Percentiles rank a stretch among this genome's conserved stretches.
Conservation (phyloP, 2,329 filamentous ascomycete genomes). For the Cercospora beticola region DNA sequence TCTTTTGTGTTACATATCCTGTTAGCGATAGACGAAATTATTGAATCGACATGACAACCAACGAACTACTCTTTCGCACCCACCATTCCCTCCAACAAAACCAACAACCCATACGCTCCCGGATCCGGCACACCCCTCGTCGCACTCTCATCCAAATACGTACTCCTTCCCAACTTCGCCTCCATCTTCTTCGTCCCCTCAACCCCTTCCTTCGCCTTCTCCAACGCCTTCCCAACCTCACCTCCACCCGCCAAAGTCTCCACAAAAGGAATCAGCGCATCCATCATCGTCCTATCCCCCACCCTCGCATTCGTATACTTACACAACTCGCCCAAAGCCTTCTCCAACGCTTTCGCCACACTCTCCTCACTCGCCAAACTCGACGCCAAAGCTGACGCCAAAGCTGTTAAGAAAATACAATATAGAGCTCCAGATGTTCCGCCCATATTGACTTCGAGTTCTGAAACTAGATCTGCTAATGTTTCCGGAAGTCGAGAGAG, state of each 20-base stretch:
- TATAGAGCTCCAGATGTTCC: conserved; percentile 40
- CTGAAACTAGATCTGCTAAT: conserved; percentile 33
- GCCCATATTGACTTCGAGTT: conserved; percentile 40
- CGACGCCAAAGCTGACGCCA: conserved; percentile 35
- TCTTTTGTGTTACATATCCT: not conserved
- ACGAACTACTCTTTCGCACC: conserved; percentile 2
- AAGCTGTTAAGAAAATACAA: conserved; percentile 39
- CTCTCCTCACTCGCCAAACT: conserved; percentile 28
- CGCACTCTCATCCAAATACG: conserved; percentile 40
- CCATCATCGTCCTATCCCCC: conserved; percentile 41
- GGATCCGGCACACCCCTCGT: conserved; percentile 40
- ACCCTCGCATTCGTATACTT: conserved; percentile 38
- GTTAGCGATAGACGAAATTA: not conserved
- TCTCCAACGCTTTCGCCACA: conserved; percentile 30
- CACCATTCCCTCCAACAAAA: conserved; percentile 38
- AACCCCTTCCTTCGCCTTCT: conserved; percentile 32
- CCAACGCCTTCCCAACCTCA: conserved; percentile 30
- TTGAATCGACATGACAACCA: not conserved
- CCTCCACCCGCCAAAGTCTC: conserved; percentile 30
- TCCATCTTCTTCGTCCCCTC: conserved; percentile 40
- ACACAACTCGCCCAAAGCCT: conserved; percentile 33
- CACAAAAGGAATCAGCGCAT: conserved; percentile 39
- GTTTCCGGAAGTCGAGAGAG: conserved; percentile 31
- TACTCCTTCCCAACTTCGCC: conserved; percentile 38
- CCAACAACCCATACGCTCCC: conserved; percentile 40